phyloP scores from a whole-genome alignment of 1,284 basidiomycete genomes.

The Fomitopsis betulina region DNA sequence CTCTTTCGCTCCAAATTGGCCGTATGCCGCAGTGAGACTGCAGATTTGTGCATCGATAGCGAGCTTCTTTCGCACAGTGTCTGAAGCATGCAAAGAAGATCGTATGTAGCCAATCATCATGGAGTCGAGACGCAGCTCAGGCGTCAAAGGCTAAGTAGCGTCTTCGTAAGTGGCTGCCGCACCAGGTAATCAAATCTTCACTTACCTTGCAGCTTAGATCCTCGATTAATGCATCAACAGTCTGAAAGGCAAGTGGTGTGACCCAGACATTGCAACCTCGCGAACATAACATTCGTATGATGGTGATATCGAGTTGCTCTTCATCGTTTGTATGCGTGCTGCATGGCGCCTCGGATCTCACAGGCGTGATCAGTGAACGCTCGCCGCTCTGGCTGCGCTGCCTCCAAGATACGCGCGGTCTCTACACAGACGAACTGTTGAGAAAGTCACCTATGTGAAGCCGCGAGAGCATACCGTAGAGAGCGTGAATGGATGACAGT shows the following conservation, averaged over 20 bases:
- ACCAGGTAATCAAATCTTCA: neutral
- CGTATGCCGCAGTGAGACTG: neutral
- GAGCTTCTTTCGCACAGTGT: constrained; percentile 6
- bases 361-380: neutral
- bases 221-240: constrained; percentile 11
- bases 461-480: constrained; percentile 16
- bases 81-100: neutral
- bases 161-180: neutral
- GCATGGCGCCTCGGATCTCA: neutral
- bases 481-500: constrained; percentile 34
- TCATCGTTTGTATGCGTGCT: neutral
- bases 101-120: constrained; percentile 22
- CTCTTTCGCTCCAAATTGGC: neutral
- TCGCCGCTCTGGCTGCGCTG: neutral
- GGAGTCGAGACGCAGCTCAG: constrained; percentile 26
- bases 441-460: neutral
- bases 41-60: constrained; percentile 11
- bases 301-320: constrained; percentile 10
- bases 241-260: constrained; percentile 22
- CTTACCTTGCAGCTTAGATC: constrained; percentile 20
- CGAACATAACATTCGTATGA: constrained; percentile 15
- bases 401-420: neutral
- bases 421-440: neutral
- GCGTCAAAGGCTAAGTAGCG: constrained; percentile 19
- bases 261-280: constrained; percentile 15